Percentiles rank a stretch among this genome's conserved stretches.
Evolutionary conservation across 768 basidiomycete species (phyloP).

Genomic region (Termitomyces sp.): DNA sequence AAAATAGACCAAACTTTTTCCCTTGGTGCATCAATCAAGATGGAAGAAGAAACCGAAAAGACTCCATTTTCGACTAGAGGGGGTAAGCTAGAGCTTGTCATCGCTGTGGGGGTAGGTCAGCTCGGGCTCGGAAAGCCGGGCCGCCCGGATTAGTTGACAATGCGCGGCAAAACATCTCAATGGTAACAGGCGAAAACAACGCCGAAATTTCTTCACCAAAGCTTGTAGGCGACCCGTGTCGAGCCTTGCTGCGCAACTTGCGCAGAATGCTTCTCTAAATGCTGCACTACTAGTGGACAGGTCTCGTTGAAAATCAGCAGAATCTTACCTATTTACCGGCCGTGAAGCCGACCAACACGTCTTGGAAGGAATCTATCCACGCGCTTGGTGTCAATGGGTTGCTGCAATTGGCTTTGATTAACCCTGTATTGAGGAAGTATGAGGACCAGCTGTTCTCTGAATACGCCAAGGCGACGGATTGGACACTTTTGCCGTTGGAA

Average conservation of each 20-base stretch:
- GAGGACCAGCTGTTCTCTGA: conserved; percentile 82
- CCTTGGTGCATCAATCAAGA: conserved; percentile 56
- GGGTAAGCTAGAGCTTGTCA: conserved; percentile 28
- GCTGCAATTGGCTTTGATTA: conserved; percentile 62
- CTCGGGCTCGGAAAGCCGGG: neutral
- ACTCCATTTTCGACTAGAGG: conserved; percentile 39
- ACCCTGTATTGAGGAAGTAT: conserved; percentile 53
- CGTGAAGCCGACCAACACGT: conserved; percentile 83
- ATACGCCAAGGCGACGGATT: conserved; percentile 66
- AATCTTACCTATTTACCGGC: conserved; percentile 88
- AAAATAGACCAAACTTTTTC: conserved; percentile 62
- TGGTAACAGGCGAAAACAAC: conserved; percentile 4
- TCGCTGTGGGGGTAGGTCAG: neutral
- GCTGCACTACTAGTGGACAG: conserved; percentile 64
- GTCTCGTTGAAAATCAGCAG: conserved; percentile 56
- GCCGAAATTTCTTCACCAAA: neutral
- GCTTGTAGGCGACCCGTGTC: conserved; percentile 41
- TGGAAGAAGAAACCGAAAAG: conserved; percentile 43
- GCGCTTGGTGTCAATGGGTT: conserved; percentile 80
- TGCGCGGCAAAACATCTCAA: neutral
- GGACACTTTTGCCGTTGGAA: conserved; percentile 69
- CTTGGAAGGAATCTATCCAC: conserved; percentile 69
- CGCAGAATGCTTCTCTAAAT: conserved; percentile 77
- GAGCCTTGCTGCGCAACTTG: conserved; percentile 79
- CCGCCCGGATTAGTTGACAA: too few species aligned